Percentiles rank a stretch among this genome's conserved stretches.
These are phyloP conservation scores for Cryphonectria parasitica DNA, from an alignment of 2,329 filamentous ascomycete species.

Conservation along the genomic window DNA sequence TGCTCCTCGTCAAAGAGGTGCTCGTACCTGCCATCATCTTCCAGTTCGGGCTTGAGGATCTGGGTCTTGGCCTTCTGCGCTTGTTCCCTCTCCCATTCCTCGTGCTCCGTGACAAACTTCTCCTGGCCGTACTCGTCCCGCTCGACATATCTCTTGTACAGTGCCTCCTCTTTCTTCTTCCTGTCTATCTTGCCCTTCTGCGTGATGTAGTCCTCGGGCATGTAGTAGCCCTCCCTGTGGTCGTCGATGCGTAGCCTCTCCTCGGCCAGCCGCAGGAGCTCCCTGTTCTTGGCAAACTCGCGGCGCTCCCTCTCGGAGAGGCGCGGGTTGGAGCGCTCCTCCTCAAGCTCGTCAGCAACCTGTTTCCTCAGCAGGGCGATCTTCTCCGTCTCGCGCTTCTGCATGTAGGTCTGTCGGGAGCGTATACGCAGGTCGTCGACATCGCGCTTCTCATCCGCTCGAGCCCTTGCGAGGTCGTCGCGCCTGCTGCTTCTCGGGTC, in stretches of 20 bases:
- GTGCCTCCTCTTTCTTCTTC: constrained; percentile 84
- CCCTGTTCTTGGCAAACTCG: constrained; percentile 86
- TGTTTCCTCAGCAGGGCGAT: constrained; percentile 86
- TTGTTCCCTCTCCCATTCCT: constrained; percentile 95
- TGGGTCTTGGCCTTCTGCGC: constrained; percentile 85
- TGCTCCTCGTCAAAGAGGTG: constrained; percentile 91
- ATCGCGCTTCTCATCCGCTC: constrained; percentile 70
- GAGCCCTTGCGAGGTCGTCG: constrained; percentile 58
- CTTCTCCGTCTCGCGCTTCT: constrained; percentile 87
- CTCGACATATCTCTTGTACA: constrained; percentile 91
- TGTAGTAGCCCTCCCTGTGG: constrained; percentile 85
- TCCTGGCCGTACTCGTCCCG: constrained; percentile 86
- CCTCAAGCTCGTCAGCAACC: constrained; percentile 84
- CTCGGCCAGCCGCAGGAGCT: constrained; percentile 80
- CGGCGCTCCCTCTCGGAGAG: constrained; percentile 80
- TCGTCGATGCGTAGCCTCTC: constrained; percentile 88
- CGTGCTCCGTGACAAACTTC: constrained; percentile 88
- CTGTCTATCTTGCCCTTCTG: constrained; percentile 88
- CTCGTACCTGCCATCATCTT: constrained; percentile 83
- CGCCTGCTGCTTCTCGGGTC: constrained; percentile 65
- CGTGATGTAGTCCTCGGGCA: constrained; percentile 94
- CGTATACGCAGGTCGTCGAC: constrained; percentile 76
- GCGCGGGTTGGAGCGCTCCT: constrained; percentile 74
- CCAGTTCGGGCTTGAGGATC: constrained; percentile 73
- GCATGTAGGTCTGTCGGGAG: constrained; percentile 89